A percentile compares a stretch with the other conserved stretches of the same genome.
Conservation (phyloP, 345 rosid genomes). For the Aquilaria malaccensis region DNA sequence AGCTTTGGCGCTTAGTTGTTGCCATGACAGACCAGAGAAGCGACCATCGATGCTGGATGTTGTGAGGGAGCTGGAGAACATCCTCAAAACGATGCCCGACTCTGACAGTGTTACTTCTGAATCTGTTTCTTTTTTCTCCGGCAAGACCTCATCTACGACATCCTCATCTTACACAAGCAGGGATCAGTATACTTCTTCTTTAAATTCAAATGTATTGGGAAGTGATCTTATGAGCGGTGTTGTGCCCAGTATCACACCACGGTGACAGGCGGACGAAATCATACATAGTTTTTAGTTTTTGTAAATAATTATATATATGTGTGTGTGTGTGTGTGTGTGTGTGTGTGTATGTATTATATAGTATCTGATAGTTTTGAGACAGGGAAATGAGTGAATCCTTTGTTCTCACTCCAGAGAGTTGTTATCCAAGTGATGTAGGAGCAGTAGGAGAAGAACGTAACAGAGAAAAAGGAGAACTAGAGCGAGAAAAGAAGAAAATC, state of each 20-base stretch:
- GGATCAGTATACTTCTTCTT: conserved; percentile 25
- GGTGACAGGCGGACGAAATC: conserved; percentile 22
- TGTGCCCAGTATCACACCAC: conserved; percentile 46
- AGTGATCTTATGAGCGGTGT: conserved; percentile 65
- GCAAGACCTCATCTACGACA: conserved; percentile 32
- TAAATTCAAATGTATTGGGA: conserved; percentile 33
- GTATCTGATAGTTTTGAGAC: no score
- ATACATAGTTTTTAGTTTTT: not conserved
- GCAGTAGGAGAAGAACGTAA: no score
- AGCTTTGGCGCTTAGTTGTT: conserved; percentile 54
- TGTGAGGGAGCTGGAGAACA: conserved; percentile 69
- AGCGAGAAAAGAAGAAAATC: no score
- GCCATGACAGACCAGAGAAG: conserved; percentile 56
- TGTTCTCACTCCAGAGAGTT: no score
- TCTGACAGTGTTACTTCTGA: conserved; percentile 25
- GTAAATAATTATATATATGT: no score
- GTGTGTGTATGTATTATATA: no score
- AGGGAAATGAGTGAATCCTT: no score
- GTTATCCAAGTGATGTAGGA: no score
- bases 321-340: no score
- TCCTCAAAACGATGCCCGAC: conserved; percentile 45
- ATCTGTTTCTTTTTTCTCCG: conserved; percentile 19
- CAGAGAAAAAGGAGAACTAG: no score
- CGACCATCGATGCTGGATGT: conserved; percentile 67
- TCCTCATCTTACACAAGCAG: conserved; percentile 14